A percentile compares a stretch with the other conserved stretches of the same genome.
Conservation (phyloP, 2,329 filamentous ascomycete genomes). For the Teratosphaeria zuluensis region DNA sequence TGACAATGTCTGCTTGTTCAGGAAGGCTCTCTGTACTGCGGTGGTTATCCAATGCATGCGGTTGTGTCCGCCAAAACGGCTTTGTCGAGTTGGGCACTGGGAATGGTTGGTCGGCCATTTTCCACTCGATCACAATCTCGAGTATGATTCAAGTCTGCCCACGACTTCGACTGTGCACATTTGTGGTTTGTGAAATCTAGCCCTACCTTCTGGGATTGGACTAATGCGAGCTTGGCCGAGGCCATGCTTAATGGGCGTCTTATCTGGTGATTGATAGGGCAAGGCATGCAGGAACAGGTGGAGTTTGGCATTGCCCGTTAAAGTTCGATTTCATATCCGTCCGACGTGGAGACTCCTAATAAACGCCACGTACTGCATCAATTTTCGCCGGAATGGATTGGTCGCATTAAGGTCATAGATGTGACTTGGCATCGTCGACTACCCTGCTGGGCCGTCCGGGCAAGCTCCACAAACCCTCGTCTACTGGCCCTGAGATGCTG, state of each 20-base stretch:
- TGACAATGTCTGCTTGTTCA: constrained; percentile 51
- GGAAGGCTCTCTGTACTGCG: constrained; percentile 54
- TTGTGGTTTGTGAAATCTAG: neutral
- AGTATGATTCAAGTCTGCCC: neutral
- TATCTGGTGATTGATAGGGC: neutral
- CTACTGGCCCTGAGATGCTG: constrained; percentile 4
- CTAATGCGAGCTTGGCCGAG: neutral
- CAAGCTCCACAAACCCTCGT: neutral
- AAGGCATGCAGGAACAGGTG: neutral
- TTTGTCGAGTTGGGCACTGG: constrained; percentile 2
- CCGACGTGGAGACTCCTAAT: too few species aligned
- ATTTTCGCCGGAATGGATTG: too few species aligned
- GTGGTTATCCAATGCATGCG: constrained; percentile 40
- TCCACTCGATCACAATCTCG: neutral
- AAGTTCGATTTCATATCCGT: neutral
- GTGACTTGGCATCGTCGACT: neutral
- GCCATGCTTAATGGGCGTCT: neutral
- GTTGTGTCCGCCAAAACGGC: constrained; percentile 33
- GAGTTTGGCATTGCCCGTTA: too few species aligned
- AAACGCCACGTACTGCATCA: too few species aligned
- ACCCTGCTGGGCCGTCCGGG: neutral
- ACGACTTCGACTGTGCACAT: neutral
- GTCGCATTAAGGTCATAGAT: too few species aligned
- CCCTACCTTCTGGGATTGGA: neutral
- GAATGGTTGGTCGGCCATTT: neutral